A percentile compares a stretch with the other conserved stretches of the same genome.
Conservation (phyloP, 371 early-diverging fungal species). For the Gilbertella persicaria region DNA sequence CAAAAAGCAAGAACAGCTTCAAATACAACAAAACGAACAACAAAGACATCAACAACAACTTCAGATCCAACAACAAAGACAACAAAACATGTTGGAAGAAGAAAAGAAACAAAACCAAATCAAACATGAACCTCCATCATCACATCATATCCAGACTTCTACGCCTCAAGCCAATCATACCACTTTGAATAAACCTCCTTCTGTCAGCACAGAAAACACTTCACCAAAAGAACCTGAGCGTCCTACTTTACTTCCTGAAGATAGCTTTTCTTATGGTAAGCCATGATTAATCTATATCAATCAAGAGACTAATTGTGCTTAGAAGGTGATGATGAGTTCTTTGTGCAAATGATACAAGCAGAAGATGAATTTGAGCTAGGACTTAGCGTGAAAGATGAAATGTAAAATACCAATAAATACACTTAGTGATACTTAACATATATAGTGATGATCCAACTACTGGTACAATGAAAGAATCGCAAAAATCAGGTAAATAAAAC, state of each 20-base stretch:
- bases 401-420: too few relatives aligned
- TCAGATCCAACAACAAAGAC: background rate
- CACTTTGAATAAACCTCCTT: background rate
- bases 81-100: background rate
- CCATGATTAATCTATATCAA: background rate
- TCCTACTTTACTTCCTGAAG: slow-evolving; percentile 8
- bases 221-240: background rate
- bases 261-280: slow-evolving; percentile 17
- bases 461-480: background rate
- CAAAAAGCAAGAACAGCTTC: background rate
- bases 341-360: slow-evolving; percentile 1
- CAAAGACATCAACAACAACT: background rate
- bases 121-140: background rate
- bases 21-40: background rate
- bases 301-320: background rate
- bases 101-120: background rate
- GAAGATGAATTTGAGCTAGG: background rate
- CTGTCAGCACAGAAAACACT: background rate
- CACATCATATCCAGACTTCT: background rate
- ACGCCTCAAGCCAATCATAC: too few relatives aligned
- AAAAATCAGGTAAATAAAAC: background rate
- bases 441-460: background rate
- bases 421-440: background rate
- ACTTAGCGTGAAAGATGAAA: background rate
- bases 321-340: slow-evolving; percentile 16